These are phyloP conservation scores for Botrytis medusae DNA, from an alignment of 2,329 filamentous ascomycete genomes.

Conservation along the genomic window DNA sequence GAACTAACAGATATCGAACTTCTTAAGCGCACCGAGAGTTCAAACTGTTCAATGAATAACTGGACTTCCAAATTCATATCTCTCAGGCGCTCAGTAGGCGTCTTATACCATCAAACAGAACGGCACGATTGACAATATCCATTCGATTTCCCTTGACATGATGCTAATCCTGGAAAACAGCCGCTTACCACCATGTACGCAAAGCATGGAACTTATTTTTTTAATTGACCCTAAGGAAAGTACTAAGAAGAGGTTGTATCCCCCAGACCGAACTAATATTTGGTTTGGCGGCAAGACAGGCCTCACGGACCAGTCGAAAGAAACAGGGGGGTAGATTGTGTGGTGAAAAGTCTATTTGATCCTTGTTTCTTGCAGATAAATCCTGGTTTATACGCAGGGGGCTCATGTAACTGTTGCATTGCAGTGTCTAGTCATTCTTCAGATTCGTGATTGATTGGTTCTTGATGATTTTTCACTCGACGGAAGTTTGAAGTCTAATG, in stretches of 20 bases:
- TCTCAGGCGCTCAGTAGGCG: conserved; percentile 10
- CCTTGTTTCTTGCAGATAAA: background rate
- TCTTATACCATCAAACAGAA: conserved; percentile 19
- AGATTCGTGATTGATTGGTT: conserved; percentile 3
- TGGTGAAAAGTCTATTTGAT: background rate
- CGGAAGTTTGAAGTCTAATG: background rate
- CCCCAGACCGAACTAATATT: conserved; percentile 15
- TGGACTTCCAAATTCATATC: conserved; percentile 15
- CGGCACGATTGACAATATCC: conserved; percentile 12
- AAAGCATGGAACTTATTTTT: background rate
- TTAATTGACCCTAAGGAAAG: background rate
- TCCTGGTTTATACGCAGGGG: conserved; percentile 13
- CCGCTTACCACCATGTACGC: conserved; percentile 15
- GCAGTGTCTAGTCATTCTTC: conserved; percentile 7
- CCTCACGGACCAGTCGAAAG: conserved; percentile 14
- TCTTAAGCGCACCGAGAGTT: conserved; percentile 19
- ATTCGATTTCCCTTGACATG: conserved; percentile 2
- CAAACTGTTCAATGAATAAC: conserved; percentile 7
- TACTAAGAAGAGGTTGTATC: background rate
- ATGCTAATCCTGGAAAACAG: conserved; percentile 23
- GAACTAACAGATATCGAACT: conserved; percentile 6
- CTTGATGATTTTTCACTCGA: background rate
- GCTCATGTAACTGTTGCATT: conserved; percentile 18
- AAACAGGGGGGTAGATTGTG: background rate
- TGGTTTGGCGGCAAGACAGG: conserved; percentile 18